These are phyloP conservation scores for Phialophora chinensis DNA, from an alignment of 2,329 filamentous ascomycete genomes.

Conservation along the genomic window DNA sequence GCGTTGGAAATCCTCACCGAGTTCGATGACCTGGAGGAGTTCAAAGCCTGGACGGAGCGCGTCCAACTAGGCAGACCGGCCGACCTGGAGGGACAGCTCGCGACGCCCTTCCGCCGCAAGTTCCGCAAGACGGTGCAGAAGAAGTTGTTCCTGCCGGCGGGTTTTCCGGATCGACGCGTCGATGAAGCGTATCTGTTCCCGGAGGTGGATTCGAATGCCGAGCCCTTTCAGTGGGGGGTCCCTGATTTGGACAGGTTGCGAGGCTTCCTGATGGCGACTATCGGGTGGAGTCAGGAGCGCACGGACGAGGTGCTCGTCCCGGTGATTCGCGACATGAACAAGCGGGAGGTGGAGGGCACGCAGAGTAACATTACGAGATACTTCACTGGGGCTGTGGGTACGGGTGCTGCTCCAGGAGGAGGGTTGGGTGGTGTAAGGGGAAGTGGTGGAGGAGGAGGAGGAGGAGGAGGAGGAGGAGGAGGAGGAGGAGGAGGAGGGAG, in stretches of 20 bases:
- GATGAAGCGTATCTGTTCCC: conserved; percentile 83
- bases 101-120: conserved; percentile 76
- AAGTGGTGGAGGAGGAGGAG: background rate
- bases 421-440: conserved; percentile 12
- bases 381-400: conserved; percentile 77
- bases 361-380: conserved; percentile 96
- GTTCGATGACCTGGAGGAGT: conserved; percentile 74
- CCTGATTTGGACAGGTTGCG: conserved; percentile 87
- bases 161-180: conserved; percentile 80
- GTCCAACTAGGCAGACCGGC: conserved; percentile 71
- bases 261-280: conserved; percentile 84
- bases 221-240: conserved; percentile 92
- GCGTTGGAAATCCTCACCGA: conserved; percentile 93
- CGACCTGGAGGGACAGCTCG: conserved; percentile 63
- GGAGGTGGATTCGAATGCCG: conserved; percentile 78
- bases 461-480: too few relatives aligned
- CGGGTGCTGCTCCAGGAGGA: conserved; percentile 62
- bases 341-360: conserved; percentile 83
- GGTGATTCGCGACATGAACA: conserved; percentile 94
- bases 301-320: conserved; percentile 96
- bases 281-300: conserved; percentile 89
- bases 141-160: conserved; percentile 82
- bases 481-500: background rate
- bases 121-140: conserved; percentile 77
- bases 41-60: conserved; percentile 68